phyloP scores from a whole-genome alignment of 345 rosid species.

The Euphorbia pulcherrima region DNA sequence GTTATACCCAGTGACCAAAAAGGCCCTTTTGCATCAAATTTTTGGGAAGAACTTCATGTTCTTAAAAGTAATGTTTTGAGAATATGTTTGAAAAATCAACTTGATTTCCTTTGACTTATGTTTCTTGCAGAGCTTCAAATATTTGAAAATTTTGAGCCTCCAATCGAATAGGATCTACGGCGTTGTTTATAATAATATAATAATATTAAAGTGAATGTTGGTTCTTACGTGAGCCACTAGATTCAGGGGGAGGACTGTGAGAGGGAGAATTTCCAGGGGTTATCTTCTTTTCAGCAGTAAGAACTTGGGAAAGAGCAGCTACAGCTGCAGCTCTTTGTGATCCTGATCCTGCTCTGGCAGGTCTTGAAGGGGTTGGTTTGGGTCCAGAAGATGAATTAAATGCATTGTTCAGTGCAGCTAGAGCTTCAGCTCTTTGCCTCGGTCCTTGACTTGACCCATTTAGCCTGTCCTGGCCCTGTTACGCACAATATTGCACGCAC shows the following conservation, averaged over 20 bases:
- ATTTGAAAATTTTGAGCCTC: no score
- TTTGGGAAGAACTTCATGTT: not conserved
- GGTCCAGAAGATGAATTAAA: constrained; percentile 54
- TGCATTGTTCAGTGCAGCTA: constrained; percentile 79
- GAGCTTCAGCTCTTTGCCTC: constrained; percentile 79
- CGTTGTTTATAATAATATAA: not conserved
- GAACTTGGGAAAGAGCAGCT: constrained; percentile 91
- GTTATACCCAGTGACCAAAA: no score
- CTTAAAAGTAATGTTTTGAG: not conserved
- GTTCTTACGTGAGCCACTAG: constrained; percentile 45
- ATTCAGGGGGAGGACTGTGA: constrained; percentile 43
- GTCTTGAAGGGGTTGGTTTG: constrained; percentile 41
- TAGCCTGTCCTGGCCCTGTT: constrained; percentile 52
- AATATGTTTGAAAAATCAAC: not conserved
- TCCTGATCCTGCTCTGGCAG: constrained; percentile 43
- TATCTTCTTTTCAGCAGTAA: constrained; percentile 72
- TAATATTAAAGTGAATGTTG: not conserved
- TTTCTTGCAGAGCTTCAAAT: no score
- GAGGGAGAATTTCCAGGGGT: constrained; percentile 66
- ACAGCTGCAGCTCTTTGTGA: constrained; percentile 96
- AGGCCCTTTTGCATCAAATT: no score
- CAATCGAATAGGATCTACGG: no score
- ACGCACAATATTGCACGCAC: constrained; percentile 10
- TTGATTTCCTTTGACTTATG: no score
- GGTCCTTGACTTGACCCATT: constrained; percentile 61